A percentile compares a stretch with the other conserved stretches of the same genome.
phyloP scores from a whole-genome alignment of 768 basidiomycete species.

The Mrakia gelida region DNA sequence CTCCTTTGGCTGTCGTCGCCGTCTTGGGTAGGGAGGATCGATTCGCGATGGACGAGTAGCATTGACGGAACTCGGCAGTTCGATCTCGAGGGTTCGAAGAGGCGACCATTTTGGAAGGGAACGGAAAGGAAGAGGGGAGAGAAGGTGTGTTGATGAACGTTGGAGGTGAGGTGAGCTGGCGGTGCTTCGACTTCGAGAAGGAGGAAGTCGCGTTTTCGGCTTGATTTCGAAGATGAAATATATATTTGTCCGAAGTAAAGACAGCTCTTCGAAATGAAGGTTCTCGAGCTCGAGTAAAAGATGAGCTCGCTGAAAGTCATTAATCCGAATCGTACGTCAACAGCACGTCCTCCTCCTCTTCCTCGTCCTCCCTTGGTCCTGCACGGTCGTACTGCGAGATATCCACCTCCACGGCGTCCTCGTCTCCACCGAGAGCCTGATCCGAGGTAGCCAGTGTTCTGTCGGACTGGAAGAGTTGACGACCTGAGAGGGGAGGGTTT shows the following conservation, averaged over 20 bases:
- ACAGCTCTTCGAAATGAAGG: too few relatives aligned
- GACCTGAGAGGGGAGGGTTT: conserved; percentile 55
- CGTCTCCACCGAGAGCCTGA: conserved; percentile 69
- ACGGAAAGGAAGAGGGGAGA: not conserved
- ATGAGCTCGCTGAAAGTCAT: not conserved
- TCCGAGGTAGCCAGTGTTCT: conserved; percentile 67
- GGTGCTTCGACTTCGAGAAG: not conserved
- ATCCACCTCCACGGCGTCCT: conserved; percentile 73
- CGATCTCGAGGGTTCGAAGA: conserved; percentile 26
- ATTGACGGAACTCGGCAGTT: conserved; percentile 25
- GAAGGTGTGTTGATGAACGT: not conserved
- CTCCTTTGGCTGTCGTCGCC: not conserved
- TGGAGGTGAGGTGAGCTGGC: conserved; percentile 2
- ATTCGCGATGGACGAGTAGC: conserved; percentile 1
- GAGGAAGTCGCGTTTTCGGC: not conserved
- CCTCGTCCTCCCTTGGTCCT: conserved; percentile 56
- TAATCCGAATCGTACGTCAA: conserved; percentile 29
- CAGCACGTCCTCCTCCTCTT: conserved; percentile 54
- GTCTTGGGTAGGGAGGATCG: conserved; percentile 1
- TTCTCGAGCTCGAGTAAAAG: too few relatives aligned
- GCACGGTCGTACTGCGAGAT: conserved; percentile 79
- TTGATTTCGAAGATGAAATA: too few relatives aligned
- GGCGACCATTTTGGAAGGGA: not conserved
- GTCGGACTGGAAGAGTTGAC: conserved; percentile 86
- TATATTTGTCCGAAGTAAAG: too few relatives aligned